These are phyloP conservation scores for Cryptococcus neoformans DNA, from an alignment of 1,284 basidiomycete species.

Conservation along the genomic window DNA sequence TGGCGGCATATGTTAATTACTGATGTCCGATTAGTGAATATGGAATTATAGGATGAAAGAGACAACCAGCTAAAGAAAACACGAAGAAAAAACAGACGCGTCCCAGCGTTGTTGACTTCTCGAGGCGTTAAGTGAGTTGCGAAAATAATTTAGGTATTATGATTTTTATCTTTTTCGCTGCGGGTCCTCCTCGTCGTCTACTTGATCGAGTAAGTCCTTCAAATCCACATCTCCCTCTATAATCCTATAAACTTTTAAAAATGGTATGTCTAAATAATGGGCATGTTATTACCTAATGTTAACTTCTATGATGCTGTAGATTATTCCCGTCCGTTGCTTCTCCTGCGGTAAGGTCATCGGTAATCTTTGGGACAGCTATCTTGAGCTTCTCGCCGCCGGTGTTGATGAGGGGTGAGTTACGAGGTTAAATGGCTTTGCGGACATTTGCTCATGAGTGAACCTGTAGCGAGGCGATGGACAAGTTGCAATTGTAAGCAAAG, in stretches of 20 bases:
- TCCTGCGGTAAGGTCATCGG: slow-evolving; percentile 92
- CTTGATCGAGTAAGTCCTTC: background rate
- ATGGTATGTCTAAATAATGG: slow-evolving; percentile 4
- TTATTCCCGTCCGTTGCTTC: slow-evolving; percentile 58
- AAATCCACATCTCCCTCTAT: background rate
- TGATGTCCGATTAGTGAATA: too few relatives aligned
- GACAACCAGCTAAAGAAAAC: too few relatives aligned
- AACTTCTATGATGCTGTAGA: slow-evolving; percentile 23
- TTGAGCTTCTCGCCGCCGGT: slow-evolving; percentile 72
- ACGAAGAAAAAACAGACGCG: slow-evolving; percentile 1
- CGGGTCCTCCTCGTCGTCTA: too few relatives aligned
- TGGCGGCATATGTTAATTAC: background rate
- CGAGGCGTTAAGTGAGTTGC: background rate
- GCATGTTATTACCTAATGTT: background rate
- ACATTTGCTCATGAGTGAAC: background rate
- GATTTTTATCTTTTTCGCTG: background rate
- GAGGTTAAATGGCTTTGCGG: background rate
- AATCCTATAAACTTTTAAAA: background rate
- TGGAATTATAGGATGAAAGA: too few relatives aligned
- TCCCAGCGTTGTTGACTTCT: background rate
- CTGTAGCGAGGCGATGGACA: slow-evolving; percentile 81
- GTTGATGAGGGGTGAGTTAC: slow-evolving; percentile 74
- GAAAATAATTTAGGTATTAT: background rate
- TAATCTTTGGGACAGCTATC: slow-evolving; percentile 85
- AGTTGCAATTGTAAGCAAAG: slow-evolving; percentile 66